Evolutionary conservation across 768 basidiomycete species (phyloP).

Genomic region (Boletus insuetus): DNA sequence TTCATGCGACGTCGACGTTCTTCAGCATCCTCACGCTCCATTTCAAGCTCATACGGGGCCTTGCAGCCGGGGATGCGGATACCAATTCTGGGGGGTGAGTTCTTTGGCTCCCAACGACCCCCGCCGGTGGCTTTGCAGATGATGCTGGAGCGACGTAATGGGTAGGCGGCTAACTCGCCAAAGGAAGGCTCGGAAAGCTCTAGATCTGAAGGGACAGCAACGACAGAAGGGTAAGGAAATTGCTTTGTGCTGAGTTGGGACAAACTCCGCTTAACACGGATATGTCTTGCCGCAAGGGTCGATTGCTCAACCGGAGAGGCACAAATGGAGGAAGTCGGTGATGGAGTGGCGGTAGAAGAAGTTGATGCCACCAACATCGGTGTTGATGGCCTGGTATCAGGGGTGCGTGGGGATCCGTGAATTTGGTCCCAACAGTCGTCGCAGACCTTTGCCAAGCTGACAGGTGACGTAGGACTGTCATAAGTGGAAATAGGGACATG

Average conservation of each 20-base stretch:
- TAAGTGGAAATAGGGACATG: constrained; percentile 57
- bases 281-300: constrained; percentile 13
- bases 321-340: constrained; percentile 35
- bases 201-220: constrained; percentile 23
- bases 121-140: constrained; percentile 80
- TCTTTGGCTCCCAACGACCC: constrained; percentile 77
- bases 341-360: constrained; percentile 31
- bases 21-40: constrained; percentile 64
- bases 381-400: constrained; percentile 36
- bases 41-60: constrained; percentile 63
- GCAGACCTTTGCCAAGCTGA: constrained; percentile 63
- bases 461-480: constrained; percentile 58
- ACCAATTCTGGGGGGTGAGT: constrained; percentile 37
- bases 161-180: constrained; percentile 74
- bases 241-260: constrained; percentile 29
- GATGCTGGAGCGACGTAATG: constrained; percentile 59
- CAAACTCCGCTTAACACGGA: constrained; percentile 25
- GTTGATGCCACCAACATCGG: constrained; percentile 36
- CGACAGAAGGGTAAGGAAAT: constrained; percentile 25
- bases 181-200: constrained; percentile 46
- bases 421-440: constrained; percentile 77
- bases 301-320: constrained; percentile 32
- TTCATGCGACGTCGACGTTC: constrained; percentile 49
- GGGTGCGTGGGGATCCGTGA: constrained; percentile 50
- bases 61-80: constrained; percentile 65